Evolutionary conservation across 2,329 filamentous ascomycete species (phyloP), one percentile per base, ranked within the genome.

Genomic region (Didymosphaeria variabile): DNA sequence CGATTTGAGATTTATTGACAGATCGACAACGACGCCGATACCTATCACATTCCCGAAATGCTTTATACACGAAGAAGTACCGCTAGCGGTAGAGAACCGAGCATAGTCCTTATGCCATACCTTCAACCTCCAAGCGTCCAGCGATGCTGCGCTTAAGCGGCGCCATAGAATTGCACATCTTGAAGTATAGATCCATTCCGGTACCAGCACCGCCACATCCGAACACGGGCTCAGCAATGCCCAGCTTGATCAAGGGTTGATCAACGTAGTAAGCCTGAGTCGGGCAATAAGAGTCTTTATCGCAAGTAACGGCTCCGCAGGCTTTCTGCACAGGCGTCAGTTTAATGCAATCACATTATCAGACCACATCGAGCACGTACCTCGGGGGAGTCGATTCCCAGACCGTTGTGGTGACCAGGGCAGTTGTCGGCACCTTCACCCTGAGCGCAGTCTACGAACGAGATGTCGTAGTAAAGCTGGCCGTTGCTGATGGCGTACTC

Each of bases 401-500:
- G 53, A 3, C 72, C 70, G 31, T 63, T 63, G 15, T 65, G 63
- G 15, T 29, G 26, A 29, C 26, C 69, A 70, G 72, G 58, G 70
- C 26, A 74, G 36, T 60, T 50, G 15, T 32, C 59, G 3, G 68
- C 67, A 23, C 55, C 62, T 45, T 71, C 60, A 42, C 66, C 69
- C 7, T 67, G 59, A 4, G 69, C 70, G 53, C 71, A 74, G 56
- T 74, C 63, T 53, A 74, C 70, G 26, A 72, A 69, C 1, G 70
- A 72, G 54, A 74, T 69, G 54, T 74, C 69, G 61, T 68, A 74
- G 66, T 66, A 74, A 23, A 74, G 26, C 26, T 29, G 26, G 26
- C 26, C 26, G 26, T 29, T 29, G 26, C 26, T 59, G 40, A 71
- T 66, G 58, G 63, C 65, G 64, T 74, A 74, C 29, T 74, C 70